phyloP scores from a whole-genome alignment of 1,284 basidiomycete genomes.

The Apiotrichum veenhuisii region DNA sequence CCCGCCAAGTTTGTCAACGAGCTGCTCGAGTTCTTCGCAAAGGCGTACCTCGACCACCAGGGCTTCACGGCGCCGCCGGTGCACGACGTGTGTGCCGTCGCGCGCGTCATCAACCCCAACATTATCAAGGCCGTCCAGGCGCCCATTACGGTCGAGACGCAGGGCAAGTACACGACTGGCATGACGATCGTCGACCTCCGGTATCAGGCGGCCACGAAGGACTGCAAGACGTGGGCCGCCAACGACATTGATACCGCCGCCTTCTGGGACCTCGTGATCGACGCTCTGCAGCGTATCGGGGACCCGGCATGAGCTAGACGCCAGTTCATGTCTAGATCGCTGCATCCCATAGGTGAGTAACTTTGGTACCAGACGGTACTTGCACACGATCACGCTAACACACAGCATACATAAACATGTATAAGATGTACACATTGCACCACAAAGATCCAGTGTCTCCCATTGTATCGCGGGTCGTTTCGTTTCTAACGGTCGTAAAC shows the following conservation, averaged over 20 bases:
- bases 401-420: no score
- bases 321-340: no score
- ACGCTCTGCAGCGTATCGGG: slow-evolving; percentile 13
- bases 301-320: not conserved
- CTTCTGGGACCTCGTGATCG: slow-evolving; percentile 19
- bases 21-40: slow-evolving; percentile 13
- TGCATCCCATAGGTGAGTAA: no score
- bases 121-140: slow-evolving; percentile 4
- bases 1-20: slow-evolving; percentile 13
- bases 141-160: slow-evolving; percentile 14
- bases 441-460: no score
- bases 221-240: slow-evolving; percentile 14
- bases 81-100: slow-evolving; percentile 21
- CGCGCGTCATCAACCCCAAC: slow-evolving; percentile 13
- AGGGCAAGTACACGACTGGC: slow-evolving; percentile 15
- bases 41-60: slow-evolving; percentile 9
- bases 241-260: slow-evolving; percentile 11
- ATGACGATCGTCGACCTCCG: slow-evolving; percentile 16
- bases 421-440: no score
- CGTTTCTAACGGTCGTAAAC: no score
- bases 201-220: not conserved
- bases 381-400: no score
- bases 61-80: slow-evolving; percentile 18
- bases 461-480: no score
- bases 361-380: no score